Evolutionary conservation across 73 alveolate species (phyloP).

Genomic region (Paramecium caudatum): DNA sequence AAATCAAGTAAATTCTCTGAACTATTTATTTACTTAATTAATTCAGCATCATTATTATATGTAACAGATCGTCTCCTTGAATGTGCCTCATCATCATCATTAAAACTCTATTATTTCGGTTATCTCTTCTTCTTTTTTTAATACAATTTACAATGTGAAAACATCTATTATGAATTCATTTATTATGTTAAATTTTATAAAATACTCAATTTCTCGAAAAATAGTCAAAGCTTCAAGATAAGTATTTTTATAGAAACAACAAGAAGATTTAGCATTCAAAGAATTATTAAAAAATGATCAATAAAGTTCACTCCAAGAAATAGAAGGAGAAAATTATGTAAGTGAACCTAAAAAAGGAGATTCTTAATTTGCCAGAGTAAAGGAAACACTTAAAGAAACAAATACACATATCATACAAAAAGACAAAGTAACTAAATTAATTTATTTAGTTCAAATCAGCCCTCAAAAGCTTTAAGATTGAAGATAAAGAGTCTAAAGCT

Average conservation of each 20-base stretch:
- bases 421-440: neutral
- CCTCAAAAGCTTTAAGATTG: neutral
- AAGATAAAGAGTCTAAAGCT: neutral
- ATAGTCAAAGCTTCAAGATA: too few relatives aligned
- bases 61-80: slow-evolving; percentile 35
- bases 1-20: neutral
- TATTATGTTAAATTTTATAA: too few relatives aligned
- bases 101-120: too few relatives aligned
- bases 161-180: too few relatives aligned
- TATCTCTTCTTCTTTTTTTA: too few relatives aligned
- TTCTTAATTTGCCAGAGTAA: slow-evolving; percentile 41
- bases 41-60: neutral
- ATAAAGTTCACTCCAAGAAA: neutral
- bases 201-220: too few relatives aligned
- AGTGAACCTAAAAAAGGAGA: slow-evolving; percentile 64
- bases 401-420: neutral
- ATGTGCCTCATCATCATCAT: too few relatives aligned
- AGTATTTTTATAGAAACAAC: too few relatives aligned
- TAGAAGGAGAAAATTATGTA: slow-evolving; percentile 46
- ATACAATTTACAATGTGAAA: too few relatives aligned
- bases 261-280: too few relatives aligned
- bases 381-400: slow-evolving; percentile 32
- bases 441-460: slow-evolving; percentile 19
- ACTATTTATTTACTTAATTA: neutral
- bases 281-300: neutral